Conservation (phyloP, 1,284 basidiomycete genomes). For the Cutaneotrichosporon sp. region DNA sequence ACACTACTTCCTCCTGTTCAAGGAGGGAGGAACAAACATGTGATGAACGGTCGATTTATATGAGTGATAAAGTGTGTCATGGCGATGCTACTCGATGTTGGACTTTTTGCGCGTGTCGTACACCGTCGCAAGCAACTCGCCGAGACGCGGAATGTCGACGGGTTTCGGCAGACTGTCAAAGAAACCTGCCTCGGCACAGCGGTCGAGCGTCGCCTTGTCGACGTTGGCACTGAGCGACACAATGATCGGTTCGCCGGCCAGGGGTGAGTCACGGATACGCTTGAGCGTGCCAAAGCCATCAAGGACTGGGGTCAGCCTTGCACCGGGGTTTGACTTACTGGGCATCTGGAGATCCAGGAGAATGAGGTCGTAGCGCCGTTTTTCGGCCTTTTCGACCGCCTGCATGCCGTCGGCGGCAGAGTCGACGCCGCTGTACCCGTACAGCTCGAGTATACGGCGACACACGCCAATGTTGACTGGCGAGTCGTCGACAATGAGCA, state of each 20-base stretch:
- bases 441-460: slow-evolving; percentile 35
- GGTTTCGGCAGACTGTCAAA: slow-evolving; percentile 40
- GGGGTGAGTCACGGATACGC: slow-evolving; percentile 26
- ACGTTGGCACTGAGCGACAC: slow-evolving; percentile 45
- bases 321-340: slow-evolving; percentile 3
- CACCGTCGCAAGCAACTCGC: slow-evolving; percentile 18
- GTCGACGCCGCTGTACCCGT: slow-evolving; percentile 38
- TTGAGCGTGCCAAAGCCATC: slow-evolving; percentile 35
- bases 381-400: slow-evolving; percentile 36
- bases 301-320: slow-evolving; percentile 19
- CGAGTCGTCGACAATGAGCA: slow-evolving; percentile 46
- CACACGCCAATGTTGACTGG: slow-evolving; percentile 40
- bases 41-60: no score
- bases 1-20: no score
- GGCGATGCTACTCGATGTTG: not conserved
- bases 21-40: no score
- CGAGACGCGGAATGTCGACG: slow-evolving; percentile 32
- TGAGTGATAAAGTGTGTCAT: no score
- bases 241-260: slow-evolving; percentile 33
- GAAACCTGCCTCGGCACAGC: slow-evolving; percentile 30
- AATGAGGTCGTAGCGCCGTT: slow-evolving; percentile 36
- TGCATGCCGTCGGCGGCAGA: slow-evolving; percentile 36
- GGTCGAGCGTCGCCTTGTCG: slow-evolving; percentile 30
- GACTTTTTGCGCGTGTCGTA: slow-evolving; percentile 9
- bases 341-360: slow-evolving; percentile 46